phyloP scores from a whole-genome alignment of 805 yeast species.

The Diddensiella caesifluorescens region DNA sequence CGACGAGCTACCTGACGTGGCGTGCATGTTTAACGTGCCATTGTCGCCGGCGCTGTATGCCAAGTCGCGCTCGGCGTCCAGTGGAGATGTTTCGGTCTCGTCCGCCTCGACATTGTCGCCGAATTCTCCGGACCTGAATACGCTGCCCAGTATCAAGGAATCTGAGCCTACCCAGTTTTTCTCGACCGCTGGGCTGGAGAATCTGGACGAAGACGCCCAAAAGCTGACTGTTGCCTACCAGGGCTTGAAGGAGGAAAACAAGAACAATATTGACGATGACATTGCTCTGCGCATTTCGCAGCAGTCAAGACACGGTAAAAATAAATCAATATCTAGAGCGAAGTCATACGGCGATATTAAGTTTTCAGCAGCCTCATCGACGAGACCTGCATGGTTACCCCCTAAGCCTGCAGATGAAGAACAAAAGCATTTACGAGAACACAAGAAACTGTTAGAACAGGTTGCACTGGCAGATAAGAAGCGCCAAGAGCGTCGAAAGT shows the following conservation, averaged over 20 bases:
- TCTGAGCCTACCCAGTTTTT: constrained; percentile 18
- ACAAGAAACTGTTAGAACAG: constrained; percentile 37
- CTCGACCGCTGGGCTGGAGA: constrained; percentile 24
- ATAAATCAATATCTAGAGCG: not conserved
- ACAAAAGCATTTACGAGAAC: constrained; percentile 48
- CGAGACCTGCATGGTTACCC: constrained; percentile 63
- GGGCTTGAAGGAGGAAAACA: constrained; percentile 15
- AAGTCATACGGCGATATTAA: not conserved
- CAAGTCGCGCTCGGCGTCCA: constrained; percentile 21
- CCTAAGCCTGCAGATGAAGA: constrained; percentile 55
- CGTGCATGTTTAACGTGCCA: constrained; percentile 60
- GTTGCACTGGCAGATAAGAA: constrained; percentile 38
- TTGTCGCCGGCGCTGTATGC: constrained; percentile 48
- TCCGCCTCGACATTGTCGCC: constrained; percentile 3
- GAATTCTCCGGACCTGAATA: constrained; percentile 8
- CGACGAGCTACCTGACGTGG: constrained; percentile 50
- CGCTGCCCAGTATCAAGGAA: constrained; percentile 20
- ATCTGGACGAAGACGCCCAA: constrained; percentile 34
- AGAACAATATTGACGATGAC: not conserved
- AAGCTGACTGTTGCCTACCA: constrained; percentile 32
- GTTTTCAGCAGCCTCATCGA: constrained; percentile 20
- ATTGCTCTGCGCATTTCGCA: not conserved
- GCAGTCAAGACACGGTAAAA: not conserved
- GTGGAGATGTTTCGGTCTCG: not conserved
- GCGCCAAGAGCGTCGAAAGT: constrained; percentile 11